Evolutionary conservation across 441 rosid genomes (phyloP).

Genomic region (Metrosideros polymorpha): DNA sequence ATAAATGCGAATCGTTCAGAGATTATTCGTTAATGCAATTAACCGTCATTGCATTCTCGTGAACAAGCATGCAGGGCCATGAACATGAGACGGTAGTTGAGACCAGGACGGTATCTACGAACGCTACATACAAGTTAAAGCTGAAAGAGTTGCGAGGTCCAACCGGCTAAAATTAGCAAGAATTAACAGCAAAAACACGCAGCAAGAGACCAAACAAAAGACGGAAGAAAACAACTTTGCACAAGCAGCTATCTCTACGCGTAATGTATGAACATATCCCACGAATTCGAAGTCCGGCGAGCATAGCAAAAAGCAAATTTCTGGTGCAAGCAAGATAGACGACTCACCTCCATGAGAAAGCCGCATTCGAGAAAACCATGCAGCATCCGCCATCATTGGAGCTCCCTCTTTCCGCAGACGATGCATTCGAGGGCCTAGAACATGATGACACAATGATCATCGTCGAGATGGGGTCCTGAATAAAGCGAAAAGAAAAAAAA

Average conservation of each 20-base stretch:
- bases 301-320: background rate
- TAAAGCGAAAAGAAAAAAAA: background rate
- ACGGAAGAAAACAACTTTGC: background rate
- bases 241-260: background rate
- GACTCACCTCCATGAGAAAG: background rate
- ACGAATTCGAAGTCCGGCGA: background rate
- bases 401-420: background rate
- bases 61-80: background rate
- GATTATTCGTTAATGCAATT: background rate
- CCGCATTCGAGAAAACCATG: background rate
- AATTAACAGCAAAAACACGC: background rate
- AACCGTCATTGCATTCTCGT: background rate
- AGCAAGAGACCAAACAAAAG: background rate
- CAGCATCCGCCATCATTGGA: background rate
- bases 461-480: background rate
- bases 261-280: background rate
- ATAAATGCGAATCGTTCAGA: background rate
- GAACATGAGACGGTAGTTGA: background rate
- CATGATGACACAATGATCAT: background rate
- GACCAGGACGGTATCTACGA: background rate
- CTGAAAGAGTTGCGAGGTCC: background rate
- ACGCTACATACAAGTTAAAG: background rate
- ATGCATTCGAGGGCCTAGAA: background rate
- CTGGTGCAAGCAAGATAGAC: background rate
- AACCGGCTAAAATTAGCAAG: background rate